Evolutionary conservation across 169 alveolate species (phyloP).

Genomic region (Perkinsus marinus): DNA sequence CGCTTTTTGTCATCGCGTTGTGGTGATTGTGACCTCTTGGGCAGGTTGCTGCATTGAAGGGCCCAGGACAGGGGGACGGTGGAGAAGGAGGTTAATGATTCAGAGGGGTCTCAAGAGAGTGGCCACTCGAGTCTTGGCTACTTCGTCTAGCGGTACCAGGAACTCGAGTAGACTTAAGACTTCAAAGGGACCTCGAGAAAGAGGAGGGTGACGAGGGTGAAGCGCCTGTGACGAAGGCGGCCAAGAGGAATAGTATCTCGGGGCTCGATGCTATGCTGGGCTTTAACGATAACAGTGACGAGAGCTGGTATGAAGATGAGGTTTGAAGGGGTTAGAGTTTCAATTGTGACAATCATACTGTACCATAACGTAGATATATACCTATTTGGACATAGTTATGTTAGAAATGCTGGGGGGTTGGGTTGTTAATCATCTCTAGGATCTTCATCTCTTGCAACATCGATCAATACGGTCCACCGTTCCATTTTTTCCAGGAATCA

Average conservation of each 20-base stretch:
- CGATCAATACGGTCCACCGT: no score
- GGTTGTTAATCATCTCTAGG: neutral
- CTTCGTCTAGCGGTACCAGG: neutral
- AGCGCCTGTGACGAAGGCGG: neutral
- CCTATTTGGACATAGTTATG: neutral
- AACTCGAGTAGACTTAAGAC: neutral
- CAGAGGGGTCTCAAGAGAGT: neutral
- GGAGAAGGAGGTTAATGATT: neutral
- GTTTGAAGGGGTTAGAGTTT: neutral
- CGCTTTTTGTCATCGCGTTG: no score
- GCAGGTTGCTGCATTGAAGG: neutral
- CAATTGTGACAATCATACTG: neutral
- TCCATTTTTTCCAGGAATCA: no score
- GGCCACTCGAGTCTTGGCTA: neutral
- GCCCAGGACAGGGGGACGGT: neutral
- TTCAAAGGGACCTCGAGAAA: neutral
- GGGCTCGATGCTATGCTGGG: neutral
- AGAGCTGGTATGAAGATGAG: neutral
- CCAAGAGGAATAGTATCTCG: neutral
- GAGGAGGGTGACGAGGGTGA: neutral
- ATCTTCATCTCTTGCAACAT: no score
- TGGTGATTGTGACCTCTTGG: no score
- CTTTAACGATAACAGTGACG: neutral
- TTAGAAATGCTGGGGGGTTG: neutral
- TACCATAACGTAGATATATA: neutral